Evolutionary conservation across 495 filamentous ascomycete species (phyloP).

Genomic region (Neurospora sp.): DNA sequence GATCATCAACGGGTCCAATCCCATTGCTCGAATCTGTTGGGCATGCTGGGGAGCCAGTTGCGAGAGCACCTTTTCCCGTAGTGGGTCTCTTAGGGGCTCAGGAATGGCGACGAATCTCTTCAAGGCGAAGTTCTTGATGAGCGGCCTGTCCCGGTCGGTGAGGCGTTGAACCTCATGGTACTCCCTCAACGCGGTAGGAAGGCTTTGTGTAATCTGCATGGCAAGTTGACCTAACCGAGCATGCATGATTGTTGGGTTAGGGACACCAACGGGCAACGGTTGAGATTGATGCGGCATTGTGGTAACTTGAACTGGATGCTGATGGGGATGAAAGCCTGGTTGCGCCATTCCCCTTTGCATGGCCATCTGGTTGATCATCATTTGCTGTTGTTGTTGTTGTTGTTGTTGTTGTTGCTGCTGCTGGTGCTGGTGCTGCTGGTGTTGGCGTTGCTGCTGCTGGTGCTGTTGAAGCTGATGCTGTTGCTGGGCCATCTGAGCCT

Average conservation of each 20-base stretch:
- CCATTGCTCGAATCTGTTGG: conserved; percentile 21
- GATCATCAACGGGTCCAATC: conserved; percentile 30
- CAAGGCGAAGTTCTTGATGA: conserved; percentile 20
- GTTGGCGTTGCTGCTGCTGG: conserved; percentile 19
- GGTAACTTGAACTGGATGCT: conserved; percentile 40
- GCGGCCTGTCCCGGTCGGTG: conserved; percentile 16
- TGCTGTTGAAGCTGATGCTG: conserved; percentile 18
- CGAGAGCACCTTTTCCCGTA: conserved; percentile 23
- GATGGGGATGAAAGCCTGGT: conserved; percentile 35
- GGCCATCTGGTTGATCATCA: conserved; percentile 39
- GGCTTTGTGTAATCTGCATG: neutral
- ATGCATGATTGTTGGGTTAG: conserved; percentile 18
- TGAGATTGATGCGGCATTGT: conserved; percentile 32
- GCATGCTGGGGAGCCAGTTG: conserved; percentile 15
- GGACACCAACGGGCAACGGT: conserved; percentile 24
- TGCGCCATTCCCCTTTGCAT: conserved; percentile 28
- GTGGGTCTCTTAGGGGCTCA: conserved; percentile 22
- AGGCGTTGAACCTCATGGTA: conserved; percentile 1
- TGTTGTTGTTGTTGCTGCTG: conserved; percentile 20
- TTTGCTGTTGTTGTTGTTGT: conserved; percentile 23
- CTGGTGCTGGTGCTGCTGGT: conserved; percentile 1
- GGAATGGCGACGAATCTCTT: conserved; percentile 14
- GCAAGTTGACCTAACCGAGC: conserved; percentile 2
- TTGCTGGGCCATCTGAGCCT: conserved; percentile 26
- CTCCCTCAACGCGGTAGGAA: neutral